Evolutionary conservation across 805 yeast genomes (phyloP).

Genomic region (Yarrowia sp.): DNA sequence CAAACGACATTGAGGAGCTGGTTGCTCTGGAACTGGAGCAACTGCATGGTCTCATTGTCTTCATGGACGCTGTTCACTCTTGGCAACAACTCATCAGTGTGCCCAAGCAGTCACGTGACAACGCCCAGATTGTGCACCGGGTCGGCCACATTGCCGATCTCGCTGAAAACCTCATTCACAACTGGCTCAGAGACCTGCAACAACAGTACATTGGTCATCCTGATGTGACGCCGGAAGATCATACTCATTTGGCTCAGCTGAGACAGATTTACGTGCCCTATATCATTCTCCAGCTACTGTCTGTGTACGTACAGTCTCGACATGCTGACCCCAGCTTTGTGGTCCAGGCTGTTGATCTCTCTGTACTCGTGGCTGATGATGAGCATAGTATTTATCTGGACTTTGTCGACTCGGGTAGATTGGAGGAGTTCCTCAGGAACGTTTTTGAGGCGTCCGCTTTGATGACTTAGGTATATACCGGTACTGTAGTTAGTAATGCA

Average conservation of each 20-base stretch:
- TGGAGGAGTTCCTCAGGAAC: conserved; percentile 49
- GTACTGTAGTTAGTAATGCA: too few species aligned
- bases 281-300: conserved; percentile 64
- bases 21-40: conserved; percentile 31
- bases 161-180: conserved; percentile 1
- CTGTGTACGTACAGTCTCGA: conserved; percentile 50
- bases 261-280: conserved; percentile 72
- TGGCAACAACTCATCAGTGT: neutral
- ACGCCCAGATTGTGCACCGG: neutral
- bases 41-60: conserved; percentile 33
- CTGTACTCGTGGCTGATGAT: conserved; percentile 68
- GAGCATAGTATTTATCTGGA: conserved; percentile 57
- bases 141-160: neutral
- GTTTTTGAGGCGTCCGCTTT: conserved; percentile 6
- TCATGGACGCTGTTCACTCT: neutral
- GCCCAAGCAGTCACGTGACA: neutral
- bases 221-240: conserved; percentile 37
- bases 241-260: conserved; percentile 49
- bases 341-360: conserved; percentile 55
- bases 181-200: conserved; percentile 30
- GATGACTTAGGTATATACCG: neutral
- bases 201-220: neutral
- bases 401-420: conserved; percentile 56
- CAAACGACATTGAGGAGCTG: conserved; percentile 24
- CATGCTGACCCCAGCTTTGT: conserved; percentile 46